Base-by-base conservation (phyloP, 2,329 filamentous ascomycete species). In the Colletotrichum truncatum region DNA sequence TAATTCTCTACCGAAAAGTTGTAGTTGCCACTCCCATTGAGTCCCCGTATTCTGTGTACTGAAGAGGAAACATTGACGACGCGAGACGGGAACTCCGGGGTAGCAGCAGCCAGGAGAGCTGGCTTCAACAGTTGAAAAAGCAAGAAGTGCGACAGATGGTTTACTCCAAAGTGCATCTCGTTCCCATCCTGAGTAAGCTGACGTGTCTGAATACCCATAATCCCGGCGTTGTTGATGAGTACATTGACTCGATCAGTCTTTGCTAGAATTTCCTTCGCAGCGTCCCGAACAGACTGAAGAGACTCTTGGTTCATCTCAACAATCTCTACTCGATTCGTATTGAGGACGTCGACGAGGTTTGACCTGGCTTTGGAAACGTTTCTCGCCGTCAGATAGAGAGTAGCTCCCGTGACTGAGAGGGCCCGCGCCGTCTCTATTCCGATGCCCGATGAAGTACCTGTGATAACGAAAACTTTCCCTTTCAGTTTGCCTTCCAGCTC, bases 1-100 rank as follows among this genome's bases (percentile, higher is more conserved):
- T 85, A 71, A 6, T 45, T 66, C 28, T 66, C 72, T 3, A 53
- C 48, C 25, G 51, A 25, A 38, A 43, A 62, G 55, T 65, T 56
- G 55, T 56, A 52, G 70, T 83, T 76, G 57, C 81, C 74, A 26
- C 75, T 74, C 61, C 26, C 39, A 14, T 76, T 70, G 36, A 81
- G 69, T 0, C 66, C 67, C 7, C 67, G 67, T 9, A 64, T 52
- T 12, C 76, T 76, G 68, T 87, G 85, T 1, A 69, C 82, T 1
- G 75, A 70, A 3, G 80, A 82, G 0, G 81, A 76, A 0, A 86
- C 70, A 1, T 74, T 72, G 46, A 88, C 76, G 4, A 87, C 81
- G 1, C 85, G 78, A 0, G 80, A 83, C 4, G 77, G 70, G 58
- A 82, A 84, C 0, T 71, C 68, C 0, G 79, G 72, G 12, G 59